phyloP scores from a whole-genome alignment of 228 moss, liverwort and hornwort genomes.

The Sphagnum magellanicum region DNA sequence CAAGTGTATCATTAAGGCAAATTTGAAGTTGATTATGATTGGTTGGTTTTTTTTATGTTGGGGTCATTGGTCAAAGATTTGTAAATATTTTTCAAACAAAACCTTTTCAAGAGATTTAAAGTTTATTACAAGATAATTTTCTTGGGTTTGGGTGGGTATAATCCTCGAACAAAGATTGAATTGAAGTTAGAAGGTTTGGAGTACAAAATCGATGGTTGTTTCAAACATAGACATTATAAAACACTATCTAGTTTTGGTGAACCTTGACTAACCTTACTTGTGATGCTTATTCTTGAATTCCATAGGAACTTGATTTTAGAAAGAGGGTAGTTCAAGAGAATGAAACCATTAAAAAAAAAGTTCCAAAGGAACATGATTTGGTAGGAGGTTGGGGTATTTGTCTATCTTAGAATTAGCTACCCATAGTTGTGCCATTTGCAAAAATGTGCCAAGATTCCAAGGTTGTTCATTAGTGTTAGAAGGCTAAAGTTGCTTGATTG shows the following conservation, averaged over 20 bases:
- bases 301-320: background rate
- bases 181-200: background rate
- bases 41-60: background rate
- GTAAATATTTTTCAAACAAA: background rate
- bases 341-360: background rate
- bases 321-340: background rate
- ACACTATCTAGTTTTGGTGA: background rate
- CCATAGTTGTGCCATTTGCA: background rate
- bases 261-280: background rate
- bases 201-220: background rate
- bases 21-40: background rate
- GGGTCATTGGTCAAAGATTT: background rate
- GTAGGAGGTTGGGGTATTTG: background rate
- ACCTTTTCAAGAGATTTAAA: background rate
- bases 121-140: background rate
- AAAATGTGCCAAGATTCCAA: background rate
- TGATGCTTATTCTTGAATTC: background rate
- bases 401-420: background rate
- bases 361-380: background rate
- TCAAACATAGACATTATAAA: background rate
- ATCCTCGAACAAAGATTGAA: background rate
- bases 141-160: background rate
- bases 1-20: too few species aligned
- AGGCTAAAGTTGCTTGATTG: background rate
- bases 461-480: background rate